Base-by-base conservation (phyloP, 306 rosid genomes). In the Trichosanthes truncata region DNA sequence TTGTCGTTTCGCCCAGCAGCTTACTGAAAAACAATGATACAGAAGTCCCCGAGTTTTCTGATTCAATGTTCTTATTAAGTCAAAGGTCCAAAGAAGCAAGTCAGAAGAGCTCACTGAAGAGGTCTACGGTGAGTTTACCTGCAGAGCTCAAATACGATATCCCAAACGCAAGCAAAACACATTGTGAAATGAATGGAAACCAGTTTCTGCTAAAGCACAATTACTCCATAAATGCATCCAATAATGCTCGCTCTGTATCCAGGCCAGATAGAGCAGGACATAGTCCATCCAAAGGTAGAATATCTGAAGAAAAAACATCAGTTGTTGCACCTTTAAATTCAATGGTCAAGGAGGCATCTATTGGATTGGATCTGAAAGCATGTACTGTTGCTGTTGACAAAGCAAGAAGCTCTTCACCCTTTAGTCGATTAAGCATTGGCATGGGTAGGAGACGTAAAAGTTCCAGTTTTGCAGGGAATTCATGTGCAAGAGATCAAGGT, bases 351-450 rank as follows among this genome's bases (percentile, higher is more conserved):
- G 87, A 81, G 76, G 76, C 81, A 81, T 74, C 81, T 25, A 84
- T 60, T 68, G 93, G 82, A 25, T 57, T 72, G 71, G 84, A 87
- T 73, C 84, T 55, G 86, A 88, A 84, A 83, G 88, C 78, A 78
- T 77, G 69, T 79, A 80, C 81, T 61, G 51, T 14, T 56, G 26
- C 74, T 36, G 83, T 86, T 55, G 94, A 85, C 73, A 95, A 93
- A 83, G 79, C 82, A 61, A 85, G 94, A 88, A 91, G 93, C 86
- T 86, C 92, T 84, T 95, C 98, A 74, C 98, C 99, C 53, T 89
- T 95, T 80, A 82, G 85, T 51, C 91, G 90, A 63, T 81, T 95
- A 78, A 86, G 85, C 85, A 83, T 84, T 67, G 81, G 89, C 81
- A 25, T 86, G 78, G 89, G 96, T 62, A 84, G 85, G 84, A 82